Percentiles rank a stretch among this genome's conserved stretches.
These are phyloP conservation scores for Moniliophthora roreri DNA, from an alignment of 1,284 basidiomycete species.

Conservation along the genomic window DNA sequence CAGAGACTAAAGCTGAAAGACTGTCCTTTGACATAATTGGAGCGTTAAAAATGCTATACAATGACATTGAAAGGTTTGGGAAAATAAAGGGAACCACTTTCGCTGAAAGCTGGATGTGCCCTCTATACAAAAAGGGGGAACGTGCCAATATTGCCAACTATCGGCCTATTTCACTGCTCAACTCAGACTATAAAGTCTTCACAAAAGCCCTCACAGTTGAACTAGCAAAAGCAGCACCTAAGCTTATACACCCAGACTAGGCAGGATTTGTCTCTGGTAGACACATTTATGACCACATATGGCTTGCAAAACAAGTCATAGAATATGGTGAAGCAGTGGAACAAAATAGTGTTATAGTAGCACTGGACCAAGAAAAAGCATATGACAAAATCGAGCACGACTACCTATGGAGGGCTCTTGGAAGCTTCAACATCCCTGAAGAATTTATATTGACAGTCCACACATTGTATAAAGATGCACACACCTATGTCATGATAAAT, in stretches of 20 bases:
- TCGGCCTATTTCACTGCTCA: constrained; percentile 13
- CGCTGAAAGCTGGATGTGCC: constrained; percentile 15
- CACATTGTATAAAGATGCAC: constrained; percentile 20
- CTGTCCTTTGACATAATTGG: background rate
- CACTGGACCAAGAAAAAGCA: constrained; percentile 12
- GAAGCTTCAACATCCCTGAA: constrained; percentile 13
- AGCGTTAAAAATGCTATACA: background rate
- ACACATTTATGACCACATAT: constrained; percentile 20
- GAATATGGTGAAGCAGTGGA: constrained; percentile 19
- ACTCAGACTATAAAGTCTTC: constrained; percentile 18
- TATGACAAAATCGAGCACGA: constrained; percentile 14
- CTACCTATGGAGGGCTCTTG: constrained; percentile 19
- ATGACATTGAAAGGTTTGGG: constrained; percentile 10
- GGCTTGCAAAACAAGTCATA: constrained; percentile 16
- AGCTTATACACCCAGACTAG: constrained; percentile 17
- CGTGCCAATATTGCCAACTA: constrained; percentile 14
- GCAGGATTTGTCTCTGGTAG: constrained; percentile 21
- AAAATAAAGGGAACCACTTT: background rate
- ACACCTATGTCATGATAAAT: constrained; percentile 21
- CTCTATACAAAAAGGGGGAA: constrained; percentile 15
- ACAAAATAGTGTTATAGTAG: constrained; percentile 16
- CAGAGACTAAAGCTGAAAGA: background rate
- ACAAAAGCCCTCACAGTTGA: constrained; percentile 11
- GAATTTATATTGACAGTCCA: constrained; percentile 14
- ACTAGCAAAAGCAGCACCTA: constrained; percentile 11